Evolutionary conservation across 306 rosid genomes (phyloP).

Genomic region (Mimosa bimucronata): DNA sequence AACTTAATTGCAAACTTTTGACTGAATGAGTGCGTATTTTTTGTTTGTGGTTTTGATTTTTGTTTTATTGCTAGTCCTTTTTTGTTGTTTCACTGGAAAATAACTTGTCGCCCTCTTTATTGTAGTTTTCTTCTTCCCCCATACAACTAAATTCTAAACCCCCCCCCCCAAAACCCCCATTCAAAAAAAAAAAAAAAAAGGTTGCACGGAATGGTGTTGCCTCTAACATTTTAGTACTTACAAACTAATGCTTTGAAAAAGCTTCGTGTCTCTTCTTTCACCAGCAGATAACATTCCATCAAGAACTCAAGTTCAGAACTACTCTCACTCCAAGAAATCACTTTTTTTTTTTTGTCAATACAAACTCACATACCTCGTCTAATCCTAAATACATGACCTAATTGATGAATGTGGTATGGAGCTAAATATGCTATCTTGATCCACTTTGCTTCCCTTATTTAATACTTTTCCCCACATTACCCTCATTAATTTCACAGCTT

Average conservation of each 20-base stretch:
- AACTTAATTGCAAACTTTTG: not conserved
- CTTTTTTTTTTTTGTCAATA: not conserved
- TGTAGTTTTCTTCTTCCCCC: not conserved
- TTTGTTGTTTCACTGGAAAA: not conserved
- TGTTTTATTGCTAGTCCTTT: not conserved
- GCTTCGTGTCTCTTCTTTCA: not conserved
- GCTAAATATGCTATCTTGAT: no score
- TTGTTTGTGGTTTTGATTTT: not conserved
- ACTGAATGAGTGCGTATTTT: not conserved
- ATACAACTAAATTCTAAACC: not conserved
- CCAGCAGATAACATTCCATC: not conserved
- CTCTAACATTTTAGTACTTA: not conserved
- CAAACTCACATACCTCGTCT: not conserved
- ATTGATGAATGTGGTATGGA: not conserved
- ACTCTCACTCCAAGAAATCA: constrained; percentile 21
- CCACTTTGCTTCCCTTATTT: not conserved
- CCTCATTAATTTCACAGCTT: not conserved
- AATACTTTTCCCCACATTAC: not conserved
- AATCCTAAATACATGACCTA: no score
- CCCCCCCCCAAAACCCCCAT: not conserved
- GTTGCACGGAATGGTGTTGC: not conserved
- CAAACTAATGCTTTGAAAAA: not conserved
- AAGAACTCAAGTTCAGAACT: constrained; percentile 19
- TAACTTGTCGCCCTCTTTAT: not conserved
- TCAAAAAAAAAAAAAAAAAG: not conserved